Evolutionary conservation across 352 stramenopile genomes (phyloP), one percentile per base, ranked within the genome.

Genomic region (Thalassiosira mediterranea): DNA sequence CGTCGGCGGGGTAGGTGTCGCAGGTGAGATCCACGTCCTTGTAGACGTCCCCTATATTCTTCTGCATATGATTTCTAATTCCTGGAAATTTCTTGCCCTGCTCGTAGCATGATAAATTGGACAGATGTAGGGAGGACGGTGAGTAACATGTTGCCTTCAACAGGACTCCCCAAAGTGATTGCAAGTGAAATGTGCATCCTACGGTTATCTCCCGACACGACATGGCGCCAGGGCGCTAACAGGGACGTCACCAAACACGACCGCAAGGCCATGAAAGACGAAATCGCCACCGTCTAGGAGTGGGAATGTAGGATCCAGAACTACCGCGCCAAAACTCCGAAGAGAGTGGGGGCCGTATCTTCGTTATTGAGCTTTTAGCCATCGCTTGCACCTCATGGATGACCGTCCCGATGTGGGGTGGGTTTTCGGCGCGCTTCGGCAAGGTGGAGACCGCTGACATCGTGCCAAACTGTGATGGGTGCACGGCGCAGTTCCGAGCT

Each of bases 61-160:
- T 81, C 72, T 94, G 62, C 89, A 97, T 95, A 69, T 97, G 94
- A 21, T 88, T 74, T 40, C 93, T 86, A 74, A 97, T 97, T 23
- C 80, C 89, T 3, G 92, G 92, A 58, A 97, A 94, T 81, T 97
- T 97, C 40, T 81, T 93, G 28, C 94, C 93, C 88, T 94, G 90
- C n/a, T 65, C 25, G 25, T n/a, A 1, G 21, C 28, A n/a, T 31
- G 26, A 49, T 49, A n/a, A n/a, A n/a, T n/a, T n/a, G n/a, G n/a
- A n/a, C n/a, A n/a, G n/a, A n/a, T n/a, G n/a, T n/a, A n/a, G n/a
- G n/a, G 54, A 49, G 52, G 19, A 17, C 7, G 29, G 25, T 49
- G n/a, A n/a, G 21, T 48, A 26, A 44, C 17, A 42, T 66, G 21
- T 49, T 4, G 31, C n/a, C 17, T 37, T 47, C 29, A 31, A 49